A percentile compares a stretch with the other conserved stretches of the same genome.
phyloP scores from a whole-genome alignment of 306 rosid genomes.

The Canavalia gladiata region DNA sequence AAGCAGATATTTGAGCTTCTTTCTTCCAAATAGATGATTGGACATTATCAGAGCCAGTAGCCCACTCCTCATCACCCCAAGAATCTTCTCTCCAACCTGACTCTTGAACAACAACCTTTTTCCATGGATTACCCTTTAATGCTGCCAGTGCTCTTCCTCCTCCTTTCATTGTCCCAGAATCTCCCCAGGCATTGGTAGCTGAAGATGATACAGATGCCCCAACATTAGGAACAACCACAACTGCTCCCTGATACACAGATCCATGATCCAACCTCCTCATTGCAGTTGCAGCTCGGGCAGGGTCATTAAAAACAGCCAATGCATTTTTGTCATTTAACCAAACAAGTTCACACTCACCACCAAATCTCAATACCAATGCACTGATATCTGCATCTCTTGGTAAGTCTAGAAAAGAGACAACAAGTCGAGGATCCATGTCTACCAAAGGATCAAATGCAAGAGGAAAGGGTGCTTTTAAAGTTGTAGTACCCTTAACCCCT shows the following conservation, averaged over 20 bases:
- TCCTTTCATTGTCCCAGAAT: slow-evolving; percentile 57
- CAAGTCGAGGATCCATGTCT: slow-evolving; percentile 92
- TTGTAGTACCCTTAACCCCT: slow-evolving; percentile 76
- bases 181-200: slow-evolving; percentile 74
- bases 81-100: slow-evolving; percentile 71
- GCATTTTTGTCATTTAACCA: slow-evolving; percentile 97
- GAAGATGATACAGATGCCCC: slow-evolving; percentile 57
- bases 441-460: slow-evolving; percentile 73
- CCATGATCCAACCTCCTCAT: slow-evolving; percentile 95
- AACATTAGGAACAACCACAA: slow-evolving; percentile 51
- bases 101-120: slow-evolving; percentile 66
- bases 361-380: slow-evolving; percentile 91
- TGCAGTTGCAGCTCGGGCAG: slow-evolving; percentile 89
- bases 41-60: slow-evolving; percentile 54
- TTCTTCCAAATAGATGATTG: slow-evolving; percentile 69
- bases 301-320: slow-evolving; percentile 81
- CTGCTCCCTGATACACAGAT: slow-evolving; percentile 76
- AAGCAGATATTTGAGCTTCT: slow-evolving; percentile 61
- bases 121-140: slow-evolving; percentile 74
- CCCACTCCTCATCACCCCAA: slow-evolving; percentile 76
- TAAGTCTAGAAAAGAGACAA: slow-evolving; percentile 89
- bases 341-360: slow-evolving; percentile 93
- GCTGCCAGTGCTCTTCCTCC: slow-evolving; percentile 54
- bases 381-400: slow-evolving; percentile 89
- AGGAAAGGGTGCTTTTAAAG: slow-evolving; percentile 56